These are phyloP conservation scores for Theobroma grandiflorum DNA, from an alignment of 441 rosid species.

Conservation along the genomic window DNA sequence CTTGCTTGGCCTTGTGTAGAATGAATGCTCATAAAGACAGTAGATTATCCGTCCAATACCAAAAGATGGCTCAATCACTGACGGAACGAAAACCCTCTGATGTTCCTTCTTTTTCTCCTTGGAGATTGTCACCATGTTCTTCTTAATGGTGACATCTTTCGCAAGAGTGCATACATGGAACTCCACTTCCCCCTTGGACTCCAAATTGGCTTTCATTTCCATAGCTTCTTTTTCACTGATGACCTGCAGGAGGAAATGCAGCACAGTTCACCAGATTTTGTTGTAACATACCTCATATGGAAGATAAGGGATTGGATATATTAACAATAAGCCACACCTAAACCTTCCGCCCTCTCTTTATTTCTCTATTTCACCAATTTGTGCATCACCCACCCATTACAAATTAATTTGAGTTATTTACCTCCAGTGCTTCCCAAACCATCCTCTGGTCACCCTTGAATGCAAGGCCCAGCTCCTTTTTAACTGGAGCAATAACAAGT, in stretches of 20 bases:
- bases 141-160: constrained; percentile 45
- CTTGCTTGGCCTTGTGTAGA: constrained; percentile 57
- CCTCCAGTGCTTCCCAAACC: constrained; percentile 61
- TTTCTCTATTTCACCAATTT: background rate
- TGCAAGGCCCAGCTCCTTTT: constrained; percentile 62
- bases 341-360: background rate
- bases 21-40: constrained; percentile 60
- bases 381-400: background rate
- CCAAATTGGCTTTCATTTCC: constrained; percentile 57
- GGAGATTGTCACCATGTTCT: constrained; percentile 57
- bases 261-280: background rate
- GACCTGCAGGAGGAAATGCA: constrained; percentile 29
- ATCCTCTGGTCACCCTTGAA: constrained; percentile 58
- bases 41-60: constrained; percentile 63
- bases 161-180: constrained; percentile 47
- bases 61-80: constrained; percentile 67
- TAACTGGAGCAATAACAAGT: constrained; percentile 52
- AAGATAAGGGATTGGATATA: background rate
- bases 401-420: constrained; percentile 17
- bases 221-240: constrained; percentile 61
- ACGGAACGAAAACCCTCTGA: constrained; percentile 63
- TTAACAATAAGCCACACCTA: background rate
- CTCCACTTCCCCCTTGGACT: constrained; percentile 55
- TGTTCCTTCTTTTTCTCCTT: constrained; percentile 61
- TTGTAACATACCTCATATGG: background rate